Percentiles rank a stretch among this genome's conserved stretches.
phyloP scores from a whole-genome alignment of 805 yeast species.

The Candida methanosorbosa region DNA sequence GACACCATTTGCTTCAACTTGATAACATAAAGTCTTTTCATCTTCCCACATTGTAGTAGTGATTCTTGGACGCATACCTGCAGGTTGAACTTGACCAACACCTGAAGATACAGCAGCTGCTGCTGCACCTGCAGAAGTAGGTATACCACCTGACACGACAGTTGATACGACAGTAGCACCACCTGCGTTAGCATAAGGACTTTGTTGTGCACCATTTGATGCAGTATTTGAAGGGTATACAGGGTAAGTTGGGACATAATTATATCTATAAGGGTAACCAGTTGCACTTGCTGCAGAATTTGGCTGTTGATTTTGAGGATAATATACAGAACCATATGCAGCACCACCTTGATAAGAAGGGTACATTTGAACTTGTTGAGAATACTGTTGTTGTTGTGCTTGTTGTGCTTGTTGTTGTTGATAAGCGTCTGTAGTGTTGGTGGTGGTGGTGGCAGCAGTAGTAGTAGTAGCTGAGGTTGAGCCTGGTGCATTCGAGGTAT shows the following conservation, averaged over 20 bases:
- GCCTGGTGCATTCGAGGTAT: not conserved
- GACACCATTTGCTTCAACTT: constrained; percentile 62
- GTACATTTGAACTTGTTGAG: constrained; percentile 1
- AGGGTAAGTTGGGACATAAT: not conserved
- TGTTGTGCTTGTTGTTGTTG: not conserved
- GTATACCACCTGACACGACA: constrained; percentile 1
- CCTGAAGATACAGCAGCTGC: constrained; percentile 2
- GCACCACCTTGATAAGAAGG: not conserved
- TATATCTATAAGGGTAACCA: constrained; percentile 1
- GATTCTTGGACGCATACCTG: constrained; percentile 42
- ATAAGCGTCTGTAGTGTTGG: not conserved
- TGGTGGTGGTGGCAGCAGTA: not conserved
- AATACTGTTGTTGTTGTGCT: not conserved
- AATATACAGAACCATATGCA: constrained; percentile 1
- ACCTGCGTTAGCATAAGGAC: not conserved
- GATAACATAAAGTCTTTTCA: constrained; percentile 63
- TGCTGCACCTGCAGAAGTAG: not conserved
- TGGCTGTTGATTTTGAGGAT: constrained; percentile 1
- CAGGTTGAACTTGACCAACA: constrained; percentile 22
- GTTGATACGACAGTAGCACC: not conserved
- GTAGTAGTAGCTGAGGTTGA: not conserved
- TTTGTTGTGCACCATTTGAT: not conserved
- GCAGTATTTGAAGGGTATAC: not conserved
- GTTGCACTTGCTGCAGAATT: not conserved
- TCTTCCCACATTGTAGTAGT: constrained; percentile 76